A percentile compares a stretch with the other conserved stretches of the same genome.
Conservation (phyloP, 106 monocot species). For the Dactylorhiza incarnata region DNA sequence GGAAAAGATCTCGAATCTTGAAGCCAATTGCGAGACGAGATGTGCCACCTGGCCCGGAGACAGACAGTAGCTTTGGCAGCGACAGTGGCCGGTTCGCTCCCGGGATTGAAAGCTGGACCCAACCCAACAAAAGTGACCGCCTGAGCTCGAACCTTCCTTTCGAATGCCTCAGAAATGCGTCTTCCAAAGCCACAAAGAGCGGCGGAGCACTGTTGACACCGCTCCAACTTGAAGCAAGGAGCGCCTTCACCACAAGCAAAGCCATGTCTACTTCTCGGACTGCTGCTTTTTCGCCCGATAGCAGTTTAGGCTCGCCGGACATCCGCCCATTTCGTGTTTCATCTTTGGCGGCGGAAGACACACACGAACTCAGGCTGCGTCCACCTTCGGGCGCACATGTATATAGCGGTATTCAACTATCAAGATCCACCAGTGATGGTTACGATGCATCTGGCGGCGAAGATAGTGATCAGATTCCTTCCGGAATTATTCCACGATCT, state of each 20-base stretch:
- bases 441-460: conserved; percentile 58
- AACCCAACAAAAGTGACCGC: conserved; percentile 24
- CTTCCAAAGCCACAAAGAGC: conserved; percentile 17
- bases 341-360: conserved; percentile 26
- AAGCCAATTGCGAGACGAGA: conserved; percentile 28
- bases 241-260: conserved; percentile 28
- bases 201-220: conserved; percentile 23
- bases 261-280: conserved; percentile 24
- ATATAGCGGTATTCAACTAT: conserved; percentile 27
- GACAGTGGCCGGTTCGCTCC: conserved; percentile 15
- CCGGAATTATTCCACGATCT: conserved; percentile 37
- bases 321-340: conserved; percentile 25
- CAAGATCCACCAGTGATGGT: conserved; percentile 44
- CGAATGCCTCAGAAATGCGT: conserved; percentile 16
- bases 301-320: conserved; percentile 37
- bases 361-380: conserved; percentile 1
- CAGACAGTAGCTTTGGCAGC: conserved; percentile 21
- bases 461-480: conserved; percentile 46
- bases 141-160: conserved; percentile 3
- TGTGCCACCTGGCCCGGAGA: conserved; percentile 12
- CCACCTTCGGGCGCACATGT: conserved; percentile 8
- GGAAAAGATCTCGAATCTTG: conserved; percentile 34
- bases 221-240: conserved; percentile 47
- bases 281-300: conserved; percentile 34
- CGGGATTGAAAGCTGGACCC: neutral